Evolutionary conservation across 1,139 yeast species (phyloP), one percentile per base, ranked within the genome.

Genomic region (Pichia sp.): DNA sequence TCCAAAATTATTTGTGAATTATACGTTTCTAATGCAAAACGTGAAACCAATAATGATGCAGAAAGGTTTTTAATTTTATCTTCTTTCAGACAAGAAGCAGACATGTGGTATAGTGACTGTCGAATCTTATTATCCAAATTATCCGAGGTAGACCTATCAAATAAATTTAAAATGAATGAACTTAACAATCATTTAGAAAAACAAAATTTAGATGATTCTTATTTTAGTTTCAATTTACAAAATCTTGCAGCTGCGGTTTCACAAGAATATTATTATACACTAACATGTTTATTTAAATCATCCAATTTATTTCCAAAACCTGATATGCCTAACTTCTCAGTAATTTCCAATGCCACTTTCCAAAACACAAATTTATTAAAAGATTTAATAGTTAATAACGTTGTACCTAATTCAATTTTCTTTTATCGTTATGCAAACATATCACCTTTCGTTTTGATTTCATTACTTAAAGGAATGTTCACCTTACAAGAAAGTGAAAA

Each of bases 241-340:
- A 31, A 22, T 24, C 39, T 44, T 29, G 47, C 47, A 22, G 64
- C 68, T 7, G 72, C 77, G 77, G 60, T 68, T 37, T 62, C 67
- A 3, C 66, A 70, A 51, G 59, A 72, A 39, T 71, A 72, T 45
- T 66, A 72, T 35, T 72, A 70, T 36, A 51, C 71, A 37, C 60
- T 70, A 29, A 63, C 66, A 43, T 49, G 66, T 40, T 50, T 72
- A 13, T 73, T 70, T 49, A 60, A 72, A 35, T 78, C 78, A 3
- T 72, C 76, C 5, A 65, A 65, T 32, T 54, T 72, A 34, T 60
- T 65, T 13, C 75, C 77, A 2, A 57, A 59, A 10, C 47, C 47
- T 5, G 41, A 41, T 27, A 26, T 29, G 9, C 45, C 35, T 9
- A 44, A 44, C 31, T 44, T 44, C 27, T 35, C 41, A 20, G 45